Base-by-base conservation (phyloP, 23 red algal species). In the Gracilariopsis chorda region DNA sequence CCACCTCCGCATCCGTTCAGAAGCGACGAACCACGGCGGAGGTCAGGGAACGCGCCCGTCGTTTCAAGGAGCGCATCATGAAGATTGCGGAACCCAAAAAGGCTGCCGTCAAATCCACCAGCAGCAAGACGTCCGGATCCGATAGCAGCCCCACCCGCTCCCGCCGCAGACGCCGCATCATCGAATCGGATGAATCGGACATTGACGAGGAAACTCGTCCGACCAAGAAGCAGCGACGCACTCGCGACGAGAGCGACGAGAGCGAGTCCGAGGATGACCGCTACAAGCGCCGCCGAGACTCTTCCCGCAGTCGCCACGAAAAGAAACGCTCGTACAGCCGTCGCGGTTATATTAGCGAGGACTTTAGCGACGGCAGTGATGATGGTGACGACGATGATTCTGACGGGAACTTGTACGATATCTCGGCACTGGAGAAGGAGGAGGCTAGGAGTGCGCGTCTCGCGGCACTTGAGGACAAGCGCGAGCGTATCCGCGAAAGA, bases 341-440 rank as follows among this genome's bases (percentile, higher is more conserved):
- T 14, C 21, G 43, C 7, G 82, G 82, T 14, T 86, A 86, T 23
- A 86, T 34, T 36, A 86, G 82, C 46, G 82, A 86, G 19, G 82
- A 86, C 28, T 86, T 40, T 40, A 71, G 82, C 45, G 45, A 86
- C 41, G 37, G 28, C 23, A n/a, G n/a, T n/a, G 13, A 14, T 14
- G 82, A 73, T 19, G 45, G 41, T 2, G 62, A 73, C 13, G 82
- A 86, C 14, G 82, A 86, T 14, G 44, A 37, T 53, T 42, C 42
- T 23, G 80, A 86, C 14, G 82, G 71, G 36, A 62, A 86, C 45
- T 25, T 72, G 3, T 69, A 30, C 29, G 82, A 65, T 37, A 69
- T 86, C 41, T 61, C 59, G 2, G 82, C 82, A 8, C 46, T 86
- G 39, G 82, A 86, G 16, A 60, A 62, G 43, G 82, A 86, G 63